Base-by-base conservation (phyloP, 176 grass and related monocot genomes). In the Juncus effusus region DNA sequence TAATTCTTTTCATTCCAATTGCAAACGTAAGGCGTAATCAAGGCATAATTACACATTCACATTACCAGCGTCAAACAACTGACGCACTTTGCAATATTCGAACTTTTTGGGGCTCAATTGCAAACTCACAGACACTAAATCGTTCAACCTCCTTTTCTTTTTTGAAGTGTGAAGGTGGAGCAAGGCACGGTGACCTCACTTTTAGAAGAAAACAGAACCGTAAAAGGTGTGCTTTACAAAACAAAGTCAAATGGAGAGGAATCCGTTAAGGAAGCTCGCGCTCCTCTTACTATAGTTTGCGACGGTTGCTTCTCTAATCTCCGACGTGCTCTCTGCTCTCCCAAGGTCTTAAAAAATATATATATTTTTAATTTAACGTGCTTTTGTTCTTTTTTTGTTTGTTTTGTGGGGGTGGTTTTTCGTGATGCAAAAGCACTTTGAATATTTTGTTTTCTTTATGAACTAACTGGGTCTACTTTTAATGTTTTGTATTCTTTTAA, bases 241-340 rank as follows among this genome's bases (percentile, higher is more conserved):
- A 87, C 62, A 36, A 99, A 83, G 69, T 86, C 78, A 28, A 86
- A 89, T 73, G 88, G 91, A 84, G 94, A 90, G 69, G 69, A 72
- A 59, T 72, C 58, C 53, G 40, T 45, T 8, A 65, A 75, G 28
- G 86, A 87, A 60, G 85, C 85, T 36, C 76, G 78, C 79, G 89
- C 94, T 47, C 89, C 94, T 64, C 74, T 99, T 40, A 99, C 89
- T 3, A 87, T 99, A 72, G 94, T 99, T 60, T 99, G 94, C 57
- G 94, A 99, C 56, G 88, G 94, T n/a, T 99, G 94, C 64, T 99
- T 99, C 72, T 99, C 94, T 1, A 99, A 99, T 69, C 75, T 99
- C 57, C 62, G 94, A 7, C 94, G 88, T 4, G 51, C 65, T 40
- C 94, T 99, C 54, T 99, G 94, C 59, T 93, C 78, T 42, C 83